Evolutionary conservation across 139 green algal species (phyloP).

Genomic region (Closterium sp.): DNA sequence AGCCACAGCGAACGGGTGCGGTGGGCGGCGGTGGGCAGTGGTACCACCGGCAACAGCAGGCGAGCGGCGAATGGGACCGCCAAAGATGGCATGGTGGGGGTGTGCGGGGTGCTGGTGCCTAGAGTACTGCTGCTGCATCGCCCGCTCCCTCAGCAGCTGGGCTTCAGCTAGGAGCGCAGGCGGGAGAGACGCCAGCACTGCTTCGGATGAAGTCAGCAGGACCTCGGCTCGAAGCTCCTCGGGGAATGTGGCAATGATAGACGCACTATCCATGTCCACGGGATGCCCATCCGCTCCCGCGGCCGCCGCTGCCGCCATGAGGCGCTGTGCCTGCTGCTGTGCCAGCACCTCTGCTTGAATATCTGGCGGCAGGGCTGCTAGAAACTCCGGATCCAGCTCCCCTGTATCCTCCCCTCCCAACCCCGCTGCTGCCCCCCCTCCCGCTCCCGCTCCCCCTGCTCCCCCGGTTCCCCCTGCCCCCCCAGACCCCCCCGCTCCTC

Average conservation of each 20-base stretch:
- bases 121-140: slow-evolving; percentile 19
- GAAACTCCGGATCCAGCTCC: slow-evolving; percentile 88
- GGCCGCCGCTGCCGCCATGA: neutral
- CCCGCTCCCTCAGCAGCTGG: slow-evolving; percentile 61
- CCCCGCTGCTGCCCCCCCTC: neutral
- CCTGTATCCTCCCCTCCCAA: neutral
- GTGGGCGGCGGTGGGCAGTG: neutral
- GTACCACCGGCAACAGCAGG: neutral
- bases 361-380: slow-evolving; percentile 87
- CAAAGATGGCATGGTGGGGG: neutral
- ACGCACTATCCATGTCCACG: slow-evolving; percentile 77
- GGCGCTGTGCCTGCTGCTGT: slow-evolving; percentile 61
- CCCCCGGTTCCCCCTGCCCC: neutral
- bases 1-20: slow-evolving; percentile 1
- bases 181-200: slow-evolving; percentile 75
- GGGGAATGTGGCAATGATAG: slow-evolving; percentile 81
- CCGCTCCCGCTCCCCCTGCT: neutral
- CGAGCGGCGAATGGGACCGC: neutral
- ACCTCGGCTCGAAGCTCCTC: slow-evolving; percentile 83
- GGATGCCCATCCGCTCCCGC: slow-evolving; percentile 13
- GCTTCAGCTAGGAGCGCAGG: slow-evolving; percentile 78
- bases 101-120: neutral
- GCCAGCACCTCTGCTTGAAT: slow-evolving; percentile 87
- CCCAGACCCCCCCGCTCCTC: neutral
- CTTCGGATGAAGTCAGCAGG: slow-evolving; percentile 68